Percentiles rank a stretch among this genome's conserved stretches.
These are phyloP conservation scores for Cladochytrium tenue DNA, from an alignment of 371 early-diverging fungal genomes.

Conservation along the genomic window DNA sequence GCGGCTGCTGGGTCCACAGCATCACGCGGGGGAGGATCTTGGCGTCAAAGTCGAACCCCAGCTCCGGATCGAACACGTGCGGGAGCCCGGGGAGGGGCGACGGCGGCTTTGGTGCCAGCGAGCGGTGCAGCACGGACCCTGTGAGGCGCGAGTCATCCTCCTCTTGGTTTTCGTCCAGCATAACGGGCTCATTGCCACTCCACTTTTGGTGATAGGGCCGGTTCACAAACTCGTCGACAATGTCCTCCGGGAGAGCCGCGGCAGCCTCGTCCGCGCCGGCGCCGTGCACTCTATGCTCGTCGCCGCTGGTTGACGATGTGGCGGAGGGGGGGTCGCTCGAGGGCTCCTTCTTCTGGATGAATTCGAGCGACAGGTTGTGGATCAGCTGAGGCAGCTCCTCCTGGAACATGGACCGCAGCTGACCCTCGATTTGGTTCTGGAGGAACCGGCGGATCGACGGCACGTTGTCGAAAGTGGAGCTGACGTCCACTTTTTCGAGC, in stretches of 20 bases:
- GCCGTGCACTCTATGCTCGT: not conserved
- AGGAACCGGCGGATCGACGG: slow-evolving; percentile 81
- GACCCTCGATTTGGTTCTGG: slow-evolving; percentile 88
- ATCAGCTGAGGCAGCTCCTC: slow-evolving; percentile 92
- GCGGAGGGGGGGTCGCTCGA: not conserved
- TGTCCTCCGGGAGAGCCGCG: slow-evolving; percentile 3
- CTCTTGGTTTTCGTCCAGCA: slow-evolving; percentile 24
- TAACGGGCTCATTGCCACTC: slow-evolving; percentile 40
- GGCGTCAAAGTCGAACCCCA: too few relatives aligned
- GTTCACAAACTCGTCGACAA: slow-evolving; percentile 17
- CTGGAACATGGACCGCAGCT: slow-evolving; percentile 80
- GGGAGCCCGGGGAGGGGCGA: not conserved
- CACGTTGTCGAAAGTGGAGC: slow-evolving; percentile 91
- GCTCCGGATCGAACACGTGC: not conserved
- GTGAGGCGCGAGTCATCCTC: slow-evolving; percentile 15
- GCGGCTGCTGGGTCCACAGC: too few relatives aligned
- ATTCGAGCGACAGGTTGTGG: slow-evolving; percentile 77
- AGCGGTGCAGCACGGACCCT: not conserved
- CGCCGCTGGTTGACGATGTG: too few relatives aligned
- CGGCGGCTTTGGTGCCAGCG: not conserved
- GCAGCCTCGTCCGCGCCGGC: not conserved
- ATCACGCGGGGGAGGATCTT: too few relatives aligned
- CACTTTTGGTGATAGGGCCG: slow-evolving; percentile 45
- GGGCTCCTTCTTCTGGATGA: slow-evolving; percentile 31
- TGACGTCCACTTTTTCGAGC: slow-evolving; percentile 85